These are phyloP conservation scores for Dittrichia graveolens DNA, from an alignment of 129 eudicot genomes.

Conservation along the genomic window DNA sequence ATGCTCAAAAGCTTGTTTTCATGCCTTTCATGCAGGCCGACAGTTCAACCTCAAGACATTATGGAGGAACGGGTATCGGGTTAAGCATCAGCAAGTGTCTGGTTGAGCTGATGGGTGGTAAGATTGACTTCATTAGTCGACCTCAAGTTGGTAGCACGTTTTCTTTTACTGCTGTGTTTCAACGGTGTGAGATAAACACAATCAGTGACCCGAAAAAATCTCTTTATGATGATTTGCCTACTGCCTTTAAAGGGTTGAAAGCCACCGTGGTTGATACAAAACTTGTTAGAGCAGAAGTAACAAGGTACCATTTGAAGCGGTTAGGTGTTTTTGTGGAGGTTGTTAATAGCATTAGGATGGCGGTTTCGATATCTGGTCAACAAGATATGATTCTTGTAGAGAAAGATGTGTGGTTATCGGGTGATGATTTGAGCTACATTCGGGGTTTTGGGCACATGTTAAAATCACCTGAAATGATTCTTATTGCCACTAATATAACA, in stretches of 20 bases:
- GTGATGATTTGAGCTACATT: constrained; percentile 39
- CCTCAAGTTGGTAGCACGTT: constrained; percentile 82
- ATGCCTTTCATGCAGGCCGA: constrained; percentile 92
- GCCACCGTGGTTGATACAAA: constrained; percentile 71
- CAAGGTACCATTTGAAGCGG: constrained; percentile 70
- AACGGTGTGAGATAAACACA: constrained; percentile 43
- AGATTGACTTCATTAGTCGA: constrained; percentile 62
- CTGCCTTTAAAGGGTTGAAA: constrained; percentile 58
- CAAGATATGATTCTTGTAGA: constrained; percentile 81
- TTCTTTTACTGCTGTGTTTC: constrained; percentile 62
- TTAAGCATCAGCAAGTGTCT: constrained; percentile 83
- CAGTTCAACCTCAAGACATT: constrained; percentile 79
- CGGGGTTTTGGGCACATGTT: constrained; percentile 28
- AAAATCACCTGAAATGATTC: constrained; percentile 58
- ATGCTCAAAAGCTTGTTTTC: constrained; percentile 70
- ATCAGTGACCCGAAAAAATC: constrained; percentile 41
- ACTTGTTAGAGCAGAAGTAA: constrained; percentile 68
- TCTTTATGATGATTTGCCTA: constrained; percentile 49
- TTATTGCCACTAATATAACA: constrained; percentile 74
- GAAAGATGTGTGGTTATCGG: constrained; percentile 74
- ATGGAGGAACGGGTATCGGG: constrained; percentile 91
- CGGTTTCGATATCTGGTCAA: constrained; percentile 30
- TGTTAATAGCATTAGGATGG: constrained; percentile 46
- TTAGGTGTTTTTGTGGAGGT: constrained; percentile 62
- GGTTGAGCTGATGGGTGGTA: constrained; percentile 86